Evolutionary conservation across 1,139 yeast genomes (phyloP).

Genomic region (Pichia sp.): DNA sequence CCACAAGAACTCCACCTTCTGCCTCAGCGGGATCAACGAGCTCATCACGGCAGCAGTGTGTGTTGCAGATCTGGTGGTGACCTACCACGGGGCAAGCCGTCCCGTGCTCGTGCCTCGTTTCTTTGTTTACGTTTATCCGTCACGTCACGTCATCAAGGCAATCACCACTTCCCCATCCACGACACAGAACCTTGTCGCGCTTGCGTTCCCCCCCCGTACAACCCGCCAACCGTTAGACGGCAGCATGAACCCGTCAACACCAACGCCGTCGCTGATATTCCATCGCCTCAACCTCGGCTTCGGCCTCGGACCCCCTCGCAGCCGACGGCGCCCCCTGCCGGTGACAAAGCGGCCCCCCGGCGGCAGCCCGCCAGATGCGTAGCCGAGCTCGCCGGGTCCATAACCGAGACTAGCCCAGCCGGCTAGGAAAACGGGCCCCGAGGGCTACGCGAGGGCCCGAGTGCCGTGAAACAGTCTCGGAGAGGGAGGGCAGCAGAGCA

Average conservation of each 20-base stretch:
- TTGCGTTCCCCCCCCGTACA: neutral
- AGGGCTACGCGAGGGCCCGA: neutral
- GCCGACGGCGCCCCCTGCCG: neutral
- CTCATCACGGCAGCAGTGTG: neutral
- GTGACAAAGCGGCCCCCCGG: neutral
- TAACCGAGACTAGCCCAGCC: neutral
- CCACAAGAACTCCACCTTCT: constrained; percentile 1
- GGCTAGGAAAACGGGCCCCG: neutral
- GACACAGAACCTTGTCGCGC: neutral
- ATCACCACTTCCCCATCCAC: no score
- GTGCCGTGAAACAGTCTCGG: neutral
- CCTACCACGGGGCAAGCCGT: neutral
- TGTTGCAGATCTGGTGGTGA: no score
- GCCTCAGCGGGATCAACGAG: neutral
- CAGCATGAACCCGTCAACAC: neutral
- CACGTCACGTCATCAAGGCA: neutral
- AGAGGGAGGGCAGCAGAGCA: neutral
- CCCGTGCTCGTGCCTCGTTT: no score
- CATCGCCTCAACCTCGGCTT: neutral
- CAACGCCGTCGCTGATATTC: no score
- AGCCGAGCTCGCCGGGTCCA: neutral
- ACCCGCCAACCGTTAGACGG: neutral
- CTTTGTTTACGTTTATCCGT: no score
- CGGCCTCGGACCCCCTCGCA: neutral
- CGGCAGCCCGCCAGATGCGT: no score